Conservation (phyloP, 2,329 filamentous ascomycete genomes). For the Alternaria ventricosa region DNA sequence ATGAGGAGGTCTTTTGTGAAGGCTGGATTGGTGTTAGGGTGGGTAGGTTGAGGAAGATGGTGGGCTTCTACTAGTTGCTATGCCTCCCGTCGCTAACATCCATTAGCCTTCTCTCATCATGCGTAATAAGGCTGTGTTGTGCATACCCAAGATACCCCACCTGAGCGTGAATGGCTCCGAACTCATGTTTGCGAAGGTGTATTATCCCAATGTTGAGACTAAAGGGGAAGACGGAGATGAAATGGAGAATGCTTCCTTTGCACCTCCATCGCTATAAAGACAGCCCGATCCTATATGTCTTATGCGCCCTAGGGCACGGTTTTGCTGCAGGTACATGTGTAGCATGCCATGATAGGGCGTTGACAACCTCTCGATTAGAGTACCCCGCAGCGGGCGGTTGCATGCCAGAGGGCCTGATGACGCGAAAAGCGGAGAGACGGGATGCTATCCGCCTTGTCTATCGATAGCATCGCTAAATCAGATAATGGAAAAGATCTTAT, state of each 20-base stretch:
- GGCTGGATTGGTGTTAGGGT: slow-evolving; percentile 57
- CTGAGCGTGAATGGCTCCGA: slow-evolving; percentile 27
- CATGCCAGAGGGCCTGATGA: background rate
- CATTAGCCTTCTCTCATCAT: slow-evolving; percentile 2
- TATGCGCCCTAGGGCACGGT: background rate
- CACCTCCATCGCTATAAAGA: background rate
- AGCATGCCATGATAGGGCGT: background rate
- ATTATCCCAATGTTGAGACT: background rate
- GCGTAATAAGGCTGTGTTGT: too few species aligned
- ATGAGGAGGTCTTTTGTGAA: slow-evolving; percentile 80
- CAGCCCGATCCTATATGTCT: background rate
- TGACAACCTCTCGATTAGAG: background rate
- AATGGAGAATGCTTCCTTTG: background rate
- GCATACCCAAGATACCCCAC: slow-evolving; percentile 35
- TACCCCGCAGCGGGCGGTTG: slow-evolving; percentile 2
- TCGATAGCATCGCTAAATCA: background rate
- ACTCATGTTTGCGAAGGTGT: slow-evolving; percentile 14
- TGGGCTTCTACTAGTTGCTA: slow-evolving; percentile 18
- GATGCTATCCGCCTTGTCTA: background rate
- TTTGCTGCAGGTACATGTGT: slow-evolving; percentile 4
- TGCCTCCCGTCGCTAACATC: slow-evolving; percentile 62
- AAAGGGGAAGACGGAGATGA: background rate
- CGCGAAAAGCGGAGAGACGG: slow-evolving; percentile 1
- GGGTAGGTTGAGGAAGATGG: background rate
- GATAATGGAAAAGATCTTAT: background rate